A percentile compares a stretch with the other conserved stretches of the same genome.
Evolutionary conservation across 179 eudicot genomes (phyloP).

Genomic region (Nepenthes alata): DNA sequence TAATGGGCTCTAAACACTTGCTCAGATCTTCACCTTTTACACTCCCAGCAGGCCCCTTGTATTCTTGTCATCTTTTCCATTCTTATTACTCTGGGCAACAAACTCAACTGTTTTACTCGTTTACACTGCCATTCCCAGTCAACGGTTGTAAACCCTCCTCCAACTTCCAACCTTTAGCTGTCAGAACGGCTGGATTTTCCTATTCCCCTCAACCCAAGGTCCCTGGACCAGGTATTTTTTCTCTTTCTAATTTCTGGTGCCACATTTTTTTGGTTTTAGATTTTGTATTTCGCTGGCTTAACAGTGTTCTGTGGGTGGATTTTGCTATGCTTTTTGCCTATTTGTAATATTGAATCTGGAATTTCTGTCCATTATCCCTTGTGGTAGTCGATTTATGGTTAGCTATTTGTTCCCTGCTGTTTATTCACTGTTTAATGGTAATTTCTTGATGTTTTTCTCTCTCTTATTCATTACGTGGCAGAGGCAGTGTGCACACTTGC

Average conservation of each 20-base stretch:
- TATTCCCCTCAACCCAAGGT: constrained; percentile 14
- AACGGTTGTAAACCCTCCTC: constrained; percentile 12
- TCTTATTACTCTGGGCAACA: constrained; percentile 1
- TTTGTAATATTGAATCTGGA: not conserved
- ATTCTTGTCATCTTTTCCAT: not conserved
- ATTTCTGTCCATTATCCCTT: not conserved
- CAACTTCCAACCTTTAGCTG: constrained; percentile 8
- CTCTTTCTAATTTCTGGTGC: not conserved
- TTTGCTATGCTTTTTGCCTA: not conserved
- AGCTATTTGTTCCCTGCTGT: not conserved
- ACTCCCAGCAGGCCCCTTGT: constrained; percentile 3
- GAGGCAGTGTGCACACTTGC: too few relatives aligned
- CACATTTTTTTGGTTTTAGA: not conserved
- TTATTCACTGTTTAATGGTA: not conserved
- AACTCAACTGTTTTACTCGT: constrained; percentile 8
- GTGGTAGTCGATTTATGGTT: not conserved
- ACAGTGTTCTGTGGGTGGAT: not conserved
- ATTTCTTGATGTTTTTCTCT: too few relatives aligned
- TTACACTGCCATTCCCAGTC: constrained; percentile 5
- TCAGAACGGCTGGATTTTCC: constrained; percentile 9
- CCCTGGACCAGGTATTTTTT: constrained; percentile 17
- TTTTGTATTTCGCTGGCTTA: not conserved
- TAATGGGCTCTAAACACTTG: constrained; percentile 16
- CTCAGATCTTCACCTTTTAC: constrained; percentile 8
- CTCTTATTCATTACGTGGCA: too few relatives aligned